These are phyloP conservation scores for Pseudopediastrum boryanum DNA, from an alignment of 139 green algal species.

Conservation along the genomic window DNA sequence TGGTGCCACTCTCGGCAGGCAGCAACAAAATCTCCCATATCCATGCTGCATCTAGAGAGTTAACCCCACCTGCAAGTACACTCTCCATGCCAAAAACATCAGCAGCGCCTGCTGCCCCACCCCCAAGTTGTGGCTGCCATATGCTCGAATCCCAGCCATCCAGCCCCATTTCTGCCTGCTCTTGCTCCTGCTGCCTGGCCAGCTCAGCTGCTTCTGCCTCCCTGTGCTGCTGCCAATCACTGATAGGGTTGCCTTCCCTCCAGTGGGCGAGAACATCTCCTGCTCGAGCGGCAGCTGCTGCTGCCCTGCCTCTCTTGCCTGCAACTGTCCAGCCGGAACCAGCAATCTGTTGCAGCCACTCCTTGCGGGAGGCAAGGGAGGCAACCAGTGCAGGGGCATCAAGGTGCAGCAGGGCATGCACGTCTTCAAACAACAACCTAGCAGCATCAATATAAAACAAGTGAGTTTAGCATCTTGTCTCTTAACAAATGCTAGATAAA, in stretches of 20 bases:
- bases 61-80: too few species aligned
- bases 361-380: background rate
- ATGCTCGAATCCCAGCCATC: background rate
- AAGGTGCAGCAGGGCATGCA: background rate
- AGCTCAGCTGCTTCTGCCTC: background rate
- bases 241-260: background rate
- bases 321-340: background rate
- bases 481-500: too few species aligned
- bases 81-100: background rate
- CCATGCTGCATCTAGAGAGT: background rate
- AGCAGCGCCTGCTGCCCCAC: background rate
- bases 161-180: slow-evolving; percentile 9
- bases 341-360: background rate
- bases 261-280: too few species aligned
- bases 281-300: background rate
- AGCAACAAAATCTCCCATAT: background rate
- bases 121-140: background rate
- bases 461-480: too few species aligned
- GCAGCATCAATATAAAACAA: too few species aligned
- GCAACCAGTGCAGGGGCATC: background rate
- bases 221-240: background rate
- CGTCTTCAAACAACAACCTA: background rate
- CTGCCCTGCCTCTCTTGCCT: background rate
- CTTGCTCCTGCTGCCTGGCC: background rate
- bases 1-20: too few species aligned